phyloP scores from a whole-genome alignment of 164 flowering plant genomes.

The Warburgia ugandensis region DNA sequence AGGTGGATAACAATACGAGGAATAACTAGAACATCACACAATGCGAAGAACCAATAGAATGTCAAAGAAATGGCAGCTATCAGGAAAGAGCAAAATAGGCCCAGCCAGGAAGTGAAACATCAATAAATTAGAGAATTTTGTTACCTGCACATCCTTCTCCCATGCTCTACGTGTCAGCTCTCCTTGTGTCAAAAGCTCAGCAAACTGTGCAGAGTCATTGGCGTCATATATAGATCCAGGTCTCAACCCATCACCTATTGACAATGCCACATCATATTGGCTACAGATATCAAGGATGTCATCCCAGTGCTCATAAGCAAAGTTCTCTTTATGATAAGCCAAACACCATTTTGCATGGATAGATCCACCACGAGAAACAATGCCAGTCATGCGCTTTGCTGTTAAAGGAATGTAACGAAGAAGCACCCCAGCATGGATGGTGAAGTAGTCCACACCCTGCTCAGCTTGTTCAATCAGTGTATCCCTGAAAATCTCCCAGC shows the following conservation, averaged over 20 bases:
- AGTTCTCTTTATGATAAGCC: conserved; percentile 94
- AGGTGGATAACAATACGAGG: too few species aligned
- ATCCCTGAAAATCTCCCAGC: conserved; percentile 90
- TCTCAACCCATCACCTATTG: conserved; percentile 97
- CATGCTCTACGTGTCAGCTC: conserved; percentile 98
- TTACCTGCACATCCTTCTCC: conserved; percentile 99
- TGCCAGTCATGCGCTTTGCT: conserved; percentile 98
- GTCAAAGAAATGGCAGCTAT: too few species aligned
- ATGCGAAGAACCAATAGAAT: too few species aligned
- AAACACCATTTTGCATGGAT: conserved; percentile 99
- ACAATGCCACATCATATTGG: conserved; percentile 88
- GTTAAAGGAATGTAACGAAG: conserved; percentile 94
- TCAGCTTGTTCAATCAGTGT: conserved; percentile 98
- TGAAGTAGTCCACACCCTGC: conserved; percentile 99
- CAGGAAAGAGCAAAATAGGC: too few species aligned
- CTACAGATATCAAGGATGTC: conserved; percentile 97
- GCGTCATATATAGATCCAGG: conserved; percentile 99
- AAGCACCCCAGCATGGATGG: conserved; percentile 97
- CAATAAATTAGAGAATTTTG: neutral
- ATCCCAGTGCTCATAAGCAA: conserved; percentile 99
- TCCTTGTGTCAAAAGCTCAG: conserved; percentile 98
- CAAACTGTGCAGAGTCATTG: conserved; percentile 97
- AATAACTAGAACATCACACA: too few species aligned
- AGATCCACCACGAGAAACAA: conserved; percentile 99
- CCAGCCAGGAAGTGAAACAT: neutral